Evolutionary conservation across 129 eudicot species (phyloP).

Genomic region (Flaveria bidentis): DNA sequence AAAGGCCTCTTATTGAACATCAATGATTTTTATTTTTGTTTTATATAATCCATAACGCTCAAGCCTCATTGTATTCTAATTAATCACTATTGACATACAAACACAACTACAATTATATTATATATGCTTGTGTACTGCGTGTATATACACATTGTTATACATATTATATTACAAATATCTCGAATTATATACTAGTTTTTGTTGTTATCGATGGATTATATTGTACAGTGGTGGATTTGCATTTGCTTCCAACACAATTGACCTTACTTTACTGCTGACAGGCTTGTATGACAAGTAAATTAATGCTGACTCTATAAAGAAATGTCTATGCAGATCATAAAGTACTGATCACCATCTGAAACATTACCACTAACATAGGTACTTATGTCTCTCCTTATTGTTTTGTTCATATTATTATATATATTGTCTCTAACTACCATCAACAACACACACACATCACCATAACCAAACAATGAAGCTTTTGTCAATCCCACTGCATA

Average conservation of each 20-base stretch:
- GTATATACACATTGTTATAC: background rate
- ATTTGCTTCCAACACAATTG: constrained; percentile 22
- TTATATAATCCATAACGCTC: too few species aligned
- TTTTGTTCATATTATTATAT: background rate
- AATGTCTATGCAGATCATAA: constrained; percentile 31
- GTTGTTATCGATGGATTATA: constrained; percentile 19
- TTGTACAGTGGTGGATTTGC: constrained; percentile 18
- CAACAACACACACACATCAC: background rate
- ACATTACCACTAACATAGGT: constrained; percentile 33
- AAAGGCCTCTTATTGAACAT: too few species aligned
- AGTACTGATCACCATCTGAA: constrained; percentile 31
- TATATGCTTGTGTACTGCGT: too few species aligned
- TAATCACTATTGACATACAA: too few species aligned
- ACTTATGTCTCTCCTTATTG: constrained; percentile 26
- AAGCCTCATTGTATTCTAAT: too few species aligned
- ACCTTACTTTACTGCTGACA: constrained; percentile 26
- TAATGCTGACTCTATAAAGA: constrained; percentile 25
- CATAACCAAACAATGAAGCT: constrained; percentile 31
- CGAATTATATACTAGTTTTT: constrained; percentile 1
- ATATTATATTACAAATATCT: background rate
- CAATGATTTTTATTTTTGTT: too few species aligned
- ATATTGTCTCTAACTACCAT: constrained; percentile 24
- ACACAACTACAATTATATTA: too few species aligned
- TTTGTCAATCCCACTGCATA: constrained; percentile 31
- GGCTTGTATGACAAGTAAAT: constrained; percentile 32